Evolutionary conservation across 1,139 yeast genomes (phyloP), one percentile per base, ranked within the genome.

Genomic region (Pichia cactophila): DNA sequence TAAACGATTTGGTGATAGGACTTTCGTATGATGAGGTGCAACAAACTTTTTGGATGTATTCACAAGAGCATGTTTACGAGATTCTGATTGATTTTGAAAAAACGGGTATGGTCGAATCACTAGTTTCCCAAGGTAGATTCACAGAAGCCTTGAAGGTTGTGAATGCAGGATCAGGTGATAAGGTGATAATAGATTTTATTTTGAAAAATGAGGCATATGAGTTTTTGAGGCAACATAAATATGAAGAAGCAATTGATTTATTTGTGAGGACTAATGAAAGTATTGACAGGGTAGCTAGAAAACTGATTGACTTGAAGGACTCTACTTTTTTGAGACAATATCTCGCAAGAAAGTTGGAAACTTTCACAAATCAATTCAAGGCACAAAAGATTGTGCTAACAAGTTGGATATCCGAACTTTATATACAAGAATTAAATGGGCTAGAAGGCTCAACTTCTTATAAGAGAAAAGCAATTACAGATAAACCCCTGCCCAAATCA

Each of bases 381-480:
- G 76, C 86, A 61, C 85, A 84, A 59, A 67, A 76, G 37, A 70
- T 76, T 0, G 73, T 88, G 50, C 64, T 90, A n/a, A 80, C 90
- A 0, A 78, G 85, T 51, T 90, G 97, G 96, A 78, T 90, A 39
- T 75, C 87, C 7, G 94, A 89, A 67, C 66, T 86, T 12, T 78
- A 67, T 51, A 69, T 81, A 63, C 81, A 77, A 50, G 70, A 70
- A 51, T 60, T 78, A 29, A 76, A 77, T 56, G 65, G 67, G 2
- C 51, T 74, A 11, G 84, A 79, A 51, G 80, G 75, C 52, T 40
- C 43, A 12, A 31, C 51, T n/a, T 28, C 52, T 17, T 37, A 33
- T 12, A 41, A 16, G 14, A 42, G 40, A 2, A 44, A 44, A 5
- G 44, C 43, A 6, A 33, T 46, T 9, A 47, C 41, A 11, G 45